Evolutionary conservation across 73 alveolate species (phyloP).

Genomic region (Uronychia setigera): DNA sequence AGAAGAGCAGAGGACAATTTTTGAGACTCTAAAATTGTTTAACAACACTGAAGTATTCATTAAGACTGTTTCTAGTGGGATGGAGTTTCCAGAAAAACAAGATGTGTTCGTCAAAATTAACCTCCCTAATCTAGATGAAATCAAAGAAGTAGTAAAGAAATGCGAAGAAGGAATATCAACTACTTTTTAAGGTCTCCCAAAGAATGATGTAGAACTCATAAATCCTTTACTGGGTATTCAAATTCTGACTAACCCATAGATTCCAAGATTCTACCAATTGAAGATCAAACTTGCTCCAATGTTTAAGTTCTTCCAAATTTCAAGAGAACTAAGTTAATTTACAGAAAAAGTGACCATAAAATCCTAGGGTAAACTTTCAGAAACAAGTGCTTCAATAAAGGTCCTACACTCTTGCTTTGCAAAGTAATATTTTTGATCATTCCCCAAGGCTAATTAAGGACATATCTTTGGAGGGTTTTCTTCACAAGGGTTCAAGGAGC

Average conservation of each 20-base stretch:
- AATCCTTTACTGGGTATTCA: conserved; percentile 27
- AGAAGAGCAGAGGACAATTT: conserved; percentile 23
- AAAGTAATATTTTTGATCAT: no score
- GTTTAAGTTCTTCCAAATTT: conserved; percentile 53
- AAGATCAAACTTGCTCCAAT: conserved; percentile 34
- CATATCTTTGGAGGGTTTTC: conserved; percentile 30
- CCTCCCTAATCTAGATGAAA: conserved; percentile 51
- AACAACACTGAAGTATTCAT: conserved; percentile 45
- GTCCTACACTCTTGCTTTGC: conserved; percentile 20
- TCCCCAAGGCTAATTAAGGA: conserved; percentile 19
- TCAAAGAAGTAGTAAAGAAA: conserved; percentile 10
- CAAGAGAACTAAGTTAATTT: conserved; percentile 22
- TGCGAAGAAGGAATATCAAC: conserved; percentile 1
- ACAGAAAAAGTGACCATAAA: conserved; percentile 42
- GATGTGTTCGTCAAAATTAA: conserved; percentile 28
- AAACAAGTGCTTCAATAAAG: conserved; percentile 39
- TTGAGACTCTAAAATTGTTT: conserved; percentile 48
- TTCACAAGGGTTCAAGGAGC: conserved; percentile 43
- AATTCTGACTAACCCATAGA: background rate
- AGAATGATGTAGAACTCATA: conserved; percentile 29
- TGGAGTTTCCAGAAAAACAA: conserved; percentile 41
- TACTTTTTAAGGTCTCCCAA: conserved; percentile 5
- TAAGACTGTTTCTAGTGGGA: conserved; percentile 38
- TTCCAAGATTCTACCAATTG: conserved; percentile 47
- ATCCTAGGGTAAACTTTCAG: conserved; percentile 60